Evolutionary conservation across 2,329 filamentous ascomycete genomes (phyloP), one percentile per base, ranked within the genome.

Genomic region (Curvularia spicifera): DNA sequence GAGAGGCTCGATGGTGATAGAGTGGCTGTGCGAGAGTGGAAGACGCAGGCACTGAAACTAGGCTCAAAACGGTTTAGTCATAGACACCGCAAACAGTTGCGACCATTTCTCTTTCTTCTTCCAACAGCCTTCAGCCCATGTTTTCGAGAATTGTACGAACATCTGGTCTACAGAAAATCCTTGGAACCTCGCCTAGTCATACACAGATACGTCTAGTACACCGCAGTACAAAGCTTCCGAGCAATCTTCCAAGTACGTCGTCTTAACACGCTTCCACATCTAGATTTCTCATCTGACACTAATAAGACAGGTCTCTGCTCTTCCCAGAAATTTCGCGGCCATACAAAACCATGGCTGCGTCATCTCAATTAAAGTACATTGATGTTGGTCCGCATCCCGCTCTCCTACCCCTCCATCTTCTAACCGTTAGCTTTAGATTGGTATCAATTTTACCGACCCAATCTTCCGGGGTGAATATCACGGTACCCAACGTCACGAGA

Each of bases 401-500:
- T 49, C 51, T 52, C 46, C 46, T 49, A n/a, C 49, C 29, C 43
- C 53, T 39, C 57, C 29, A 31, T 15, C 40, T 45, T 35, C 54
- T 71, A 48, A 70, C 37, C 18, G 56, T 6, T 28, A 20, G 65
- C 3, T 33, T 12, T 67, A 89, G 85, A 86, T 99, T 71, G 95
- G 94, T 57, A 97, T 99, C 82, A 99, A 99, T 77, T 85, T 99
- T 54, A 91, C 93, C 52, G 95, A 99, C 72, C 91, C 91, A 51
- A 91, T 97, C 59, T 99, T 94, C 77, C 85, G 87, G 46, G 95
- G 95, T 50, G 79, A 85, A 42, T 96, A 98, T 73, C 89, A 96
- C 72, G 91, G 91, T 70, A 93, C 88, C 61, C 84, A 91, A 71
- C 82, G 82, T 26, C 92, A 96, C 69, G 85, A 88, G 10, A 83